Percentiles rank a stretch among this genome's conserved stretches.
These are phyloP conservation scores for Lagerstroemia speciosa DNA, from an alignment of 345 rosid genomes.

Conservation along the genomic window DNA sequence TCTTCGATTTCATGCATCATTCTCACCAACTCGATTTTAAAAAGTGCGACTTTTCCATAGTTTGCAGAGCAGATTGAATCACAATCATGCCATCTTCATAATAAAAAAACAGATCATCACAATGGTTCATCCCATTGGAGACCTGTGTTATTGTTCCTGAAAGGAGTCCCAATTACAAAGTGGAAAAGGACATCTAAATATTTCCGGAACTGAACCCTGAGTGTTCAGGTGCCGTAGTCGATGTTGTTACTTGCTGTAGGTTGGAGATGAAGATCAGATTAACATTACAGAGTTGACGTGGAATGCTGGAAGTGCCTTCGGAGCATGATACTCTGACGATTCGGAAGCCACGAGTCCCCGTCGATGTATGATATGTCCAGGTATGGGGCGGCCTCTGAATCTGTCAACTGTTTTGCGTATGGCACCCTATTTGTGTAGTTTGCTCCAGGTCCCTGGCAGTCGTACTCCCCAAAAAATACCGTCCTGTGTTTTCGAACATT, in stretches of 20 bases:
- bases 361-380: constrained; percentile 51
- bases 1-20: not conserved
- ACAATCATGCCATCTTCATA: not conserved
- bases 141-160: not conserved
- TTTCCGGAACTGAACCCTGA: too few species aligned
- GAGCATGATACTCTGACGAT: not conserved
- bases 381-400: constrained; percentile 47
- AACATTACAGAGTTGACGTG: not conserved
- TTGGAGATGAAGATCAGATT: not conserved
- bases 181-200: too few species aligned
- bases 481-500: constrained; percentile 32
- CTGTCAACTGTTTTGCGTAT: constrained; percentile 40
- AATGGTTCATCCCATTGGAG: not conserved
- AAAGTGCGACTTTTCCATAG: not conserved
- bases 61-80: not conserved
- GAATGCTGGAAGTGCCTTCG: not conserved
- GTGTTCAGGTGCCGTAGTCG: too few species aligned
- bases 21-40: not conserved
- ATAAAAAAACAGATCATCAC: too few species aligned
- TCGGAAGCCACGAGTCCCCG: constrained; percentile 58
- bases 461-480: constrained; percentile 55
- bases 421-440: constrained; percentile 29
- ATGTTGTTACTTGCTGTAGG: not conserved
- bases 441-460: constrained; percentile 60
- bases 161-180: not conserved